Evolutionary conservation across 768 basidiomycete species (phyloP), one percentile per base, ranked within the genome.

Genomic region (Tylopilus balloui): DNA sequence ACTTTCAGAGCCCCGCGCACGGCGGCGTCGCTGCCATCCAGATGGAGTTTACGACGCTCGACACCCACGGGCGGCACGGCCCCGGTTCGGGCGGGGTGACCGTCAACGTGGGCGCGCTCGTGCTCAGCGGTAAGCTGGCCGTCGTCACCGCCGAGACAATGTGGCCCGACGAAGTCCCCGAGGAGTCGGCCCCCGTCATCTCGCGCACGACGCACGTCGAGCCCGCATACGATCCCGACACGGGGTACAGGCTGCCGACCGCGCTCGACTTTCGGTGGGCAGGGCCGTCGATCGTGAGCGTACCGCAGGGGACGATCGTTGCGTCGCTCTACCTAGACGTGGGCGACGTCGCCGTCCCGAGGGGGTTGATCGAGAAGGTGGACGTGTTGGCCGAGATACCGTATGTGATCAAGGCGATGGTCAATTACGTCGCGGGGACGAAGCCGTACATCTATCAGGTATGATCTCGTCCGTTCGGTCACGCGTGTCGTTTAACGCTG

Each of bases 371-470:
- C 43, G 90, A 92, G 68, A 93, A 95, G 69, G 90, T 98, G 23
- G 93, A 99, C 61, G 83, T 98, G 3, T 78, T 99, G 9, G 93
- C 88, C 6, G 94, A 99, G 73, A 90, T 96, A 55, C 96, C 96
- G 11, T 84, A 86, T 52, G 83, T 95, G 47, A 71, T 99, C 66
- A 92, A 92, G 74, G 82, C 92, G 68, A 86, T 92, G 53, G 84
- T 99, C 56, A 91, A 86, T 62, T 95, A 95, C 60, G 92, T 92
- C 31, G 83, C 93, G 32, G 88, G 91, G 34, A 92, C 90, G 19
- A 93, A 94, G 67, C 95, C 92, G 0, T 94, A 84, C 66, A 88
- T 95, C 66, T 96, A 95, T 69, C 91, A 94, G 80, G 92, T 87
- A 25, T 45, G 47, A 81, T 71, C 34, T 45, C 45, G 17, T 19